Percentiles rank a stretch among this genome's conserved stretches.
Conservation (phyloP, 371 early-diverging fungal species). For the Mucor indicus region DNA sequence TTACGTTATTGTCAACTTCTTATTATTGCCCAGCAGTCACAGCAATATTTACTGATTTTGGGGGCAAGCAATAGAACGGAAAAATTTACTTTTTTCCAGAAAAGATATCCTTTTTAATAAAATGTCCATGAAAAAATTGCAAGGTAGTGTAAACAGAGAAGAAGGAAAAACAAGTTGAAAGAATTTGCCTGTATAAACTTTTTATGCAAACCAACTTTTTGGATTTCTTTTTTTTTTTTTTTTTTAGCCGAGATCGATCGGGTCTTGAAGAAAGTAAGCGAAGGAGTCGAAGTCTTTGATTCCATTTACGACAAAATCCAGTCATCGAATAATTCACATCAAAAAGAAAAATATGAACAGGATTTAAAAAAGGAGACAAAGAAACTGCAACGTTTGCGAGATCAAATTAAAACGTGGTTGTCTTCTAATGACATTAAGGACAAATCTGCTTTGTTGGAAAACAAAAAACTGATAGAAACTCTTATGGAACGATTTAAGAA, state of each 20-base stretch:
- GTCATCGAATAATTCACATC: conserved; percentile 74
- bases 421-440: conserved; percentile 94
- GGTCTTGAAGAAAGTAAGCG: conserved; percentile 91
- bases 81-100: too few species aligned
- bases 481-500: conserved; percentile 99
- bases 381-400: conserved; percentile 92
- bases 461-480: conserved; percentile 91
- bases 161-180: not conserved
- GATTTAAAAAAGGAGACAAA: conserved; percentile 98
- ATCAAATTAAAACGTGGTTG: conserved; percentile 96
- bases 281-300: conserved; percentile 95
- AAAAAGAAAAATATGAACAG: conserved; percentile 94
- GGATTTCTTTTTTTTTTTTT: not conserved
- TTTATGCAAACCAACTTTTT: too few species aligned
- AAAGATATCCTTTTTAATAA: too few species aligned
- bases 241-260: conserved; percentile 59
- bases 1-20: too few species aligned
- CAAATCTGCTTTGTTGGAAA: conserved; percentile 85
- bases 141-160: conserved; percentile 11
- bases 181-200: not conserved
- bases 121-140: conserved; percentile 25
- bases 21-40: too few species aligned
- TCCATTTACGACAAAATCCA: conserved; percentile 87
- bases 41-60: too few species aligned
- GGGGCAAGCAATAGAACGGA: too few species aligned